These are phyloP conservation scores for Datisca glomerata DNA, from an alignment of 306 rosid species.

Conservation along the genomic window DNA sequence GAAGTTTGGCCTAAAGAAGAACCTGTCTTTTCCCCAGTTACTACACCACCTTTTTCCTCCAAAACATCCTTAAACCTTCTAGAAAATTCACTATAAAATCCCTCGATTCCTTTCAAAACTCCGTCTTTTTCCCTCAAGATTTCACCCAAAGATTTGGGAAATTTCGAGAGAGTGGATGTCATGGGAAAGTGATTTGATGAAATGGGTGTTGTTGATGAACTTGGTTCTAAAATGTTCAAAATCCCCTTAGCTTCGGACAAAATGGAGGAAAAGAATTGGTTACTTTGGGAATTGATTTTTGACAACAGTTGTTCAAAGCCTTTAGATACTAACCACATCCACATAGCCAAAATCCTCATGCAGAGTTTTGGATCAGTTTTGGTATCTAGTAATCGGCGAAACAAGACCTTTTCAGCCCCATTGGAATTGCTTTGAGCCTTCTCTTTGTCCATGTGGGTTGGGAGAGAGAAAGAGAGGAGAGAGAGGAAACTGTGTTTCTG, in stretches of 20 bases:
- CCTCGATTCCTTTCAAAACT: neutral
- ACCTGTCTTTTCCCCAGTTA: neutral
- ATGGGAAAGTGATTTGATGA: neutral
- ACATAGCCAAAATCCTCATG: neutral
- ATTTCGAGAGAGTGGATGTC: neutral
- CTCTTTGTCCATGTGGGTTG: neutral
- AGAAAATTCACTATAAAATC: neutral
- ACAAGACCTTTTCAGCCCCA: neutral
- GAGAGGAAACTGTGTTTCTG: neutral
- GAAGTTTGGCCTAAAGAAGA: no score
- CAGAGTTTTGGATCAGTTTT: neutral
- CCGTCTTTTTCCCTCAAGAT: neutral
- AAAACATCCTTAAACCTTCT: neutral
- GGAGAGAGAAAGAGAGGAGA: neutral
- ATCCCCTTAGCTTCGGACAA: neutral
- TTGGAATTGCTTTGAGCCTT: neutral
- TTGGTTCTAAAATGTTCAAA: neutral
- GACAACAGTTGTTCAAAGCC: neutral
- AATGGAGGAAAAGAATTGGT: neutral
- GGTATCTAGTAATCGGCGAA: neutral
- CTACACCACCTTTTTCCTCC: neutral
- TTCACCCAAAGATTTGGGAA: neutral
- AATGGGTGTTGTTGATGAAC: neutral
- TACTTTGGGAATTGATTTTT: neutral
- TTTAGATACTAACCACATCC: neutral